These are phyloP conservation scores for Blastocystis sp. DNA, from an alignment of 352 stramenopile genomes.

Conservation along the genomic window DNA sequence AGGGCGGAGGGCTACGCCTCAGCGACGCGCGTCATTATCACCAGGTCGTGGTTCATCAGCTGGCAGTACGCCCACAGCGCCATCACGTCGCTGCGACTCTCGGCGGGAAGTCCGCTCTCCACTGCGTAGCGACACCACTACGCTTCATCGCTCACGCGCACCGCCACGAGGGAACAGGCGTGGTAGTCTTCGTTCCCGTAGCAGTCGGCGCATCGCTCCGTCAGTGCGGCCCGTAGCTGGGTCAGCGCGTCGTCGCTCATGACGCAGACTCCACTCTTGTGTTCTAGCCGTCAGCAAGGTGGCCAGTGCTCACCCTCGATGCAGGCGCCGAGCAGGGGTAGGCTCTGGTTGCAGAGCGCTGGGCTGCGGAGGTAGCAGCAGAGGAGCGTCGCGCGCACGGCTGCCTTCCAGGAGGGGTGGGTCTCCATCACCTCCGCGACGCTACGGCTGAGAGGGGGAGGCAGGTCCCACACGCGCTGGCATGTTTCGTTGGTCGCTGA, in stretches of 20 bases:
- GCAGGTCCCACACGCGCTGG: too few species aligned
- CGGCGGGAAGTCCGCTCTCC: neutral
- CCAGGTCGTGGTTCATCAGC: slow-evolving; percentile 23
- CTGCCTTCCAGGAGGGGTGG: slow-evolving; percentile 39
- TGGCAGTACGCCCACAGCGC: slow-evolving; percentile 51
- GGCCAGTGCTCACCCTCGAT: neutral
- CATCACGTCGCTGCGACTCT: slow-evolving; percentile 6
- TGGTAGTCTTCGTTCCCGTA: slow-evolving; percentile 43
- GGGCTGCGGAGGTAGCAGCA: slow-evolving; percentile 21
- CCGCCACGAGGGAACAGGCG: neutral
- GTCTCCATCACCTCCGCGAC: neutral
- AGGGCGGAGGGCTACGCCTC: slow-evolving; percentile 23
- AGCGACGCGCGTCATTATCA: neutral
- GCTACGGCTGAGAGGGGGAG: neutral
- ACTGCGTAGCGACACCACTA: slow-evolving; percentile 39
- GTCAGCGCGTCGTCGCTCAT: neutral
- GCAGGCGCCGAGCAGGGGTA: neutral
- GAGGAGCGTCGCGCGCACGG: slow-evolving; percentile 3
- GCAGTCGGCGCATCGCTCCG: slow-evolving; percentile 50
- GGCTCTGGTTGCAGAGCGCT: neutral
- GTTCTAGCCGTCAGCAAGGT: neutral
- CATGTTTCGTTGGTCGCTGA: too few species aligned
- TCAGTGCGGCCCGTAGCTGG: slow-evolving; percentile 22
- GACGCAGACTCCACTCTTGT: neutral
- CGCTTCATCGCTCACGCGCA: neutral